Base-by-base conservation (phyloP, 2,329 filamentous ascomycete genomes). In the Exophiala sp. region DNA sequence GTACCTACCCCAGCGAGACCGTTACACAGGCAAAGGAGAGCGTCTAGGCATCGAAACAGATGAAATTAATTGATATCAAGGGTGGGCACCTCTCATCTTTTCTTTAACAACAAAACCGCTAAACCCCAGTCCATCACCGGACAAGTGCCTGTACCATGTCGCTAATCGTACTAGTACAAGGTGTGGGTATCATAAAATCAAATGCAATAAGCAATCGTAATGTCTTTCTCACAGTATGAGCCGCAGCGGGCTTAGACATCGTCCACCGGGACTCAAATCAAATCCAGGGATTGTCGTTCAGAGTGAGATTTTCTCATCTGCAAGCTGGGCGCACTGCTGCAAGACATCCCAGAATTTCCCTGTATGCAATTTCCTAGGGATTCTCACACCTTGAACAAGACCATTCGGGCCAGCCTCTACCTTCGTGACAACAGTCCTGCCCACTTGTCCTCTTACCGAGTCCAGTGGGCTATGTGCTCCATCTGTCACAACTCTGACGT, bases 261-360 rank as follows among this genome's bases (percentile, higher is more conserved):
- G 5, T 29, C 24, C 24, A 2, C 24, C 24, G 24, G 24, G 5
- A 29, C 7, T 29, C 24, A 8, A 18, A 18, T 18, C 16, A 18
- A 3, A 18, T 18, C 16, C 16, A 18, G 16, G 16, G 16, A 18
- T 3, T 18, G 18, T 12, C 14, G 7, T 6, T 45, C 42, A 45
- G n/a, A 10, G 24, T 10, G 42, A n/a, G 9, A 36, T 47, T 16
- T n/a, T 44, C 32, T 38, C 77, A 65, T 92, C 88, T 1, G 87
- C 87, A 55, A 79, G 75, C 64, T 81, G 74, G 16, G 90, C 76
- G 66, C 87, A 90, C 62, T 84, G 81, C 66, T 94, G 84, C 38
- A 95, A 75, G 45, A 89, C 77, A 49, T 74, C 75, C 91, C 91
- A 96, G 67, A 96, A 94, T 42, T 76, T 77, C n/a, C 78, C 73